Evolutionary conservation across 495 filamentous ascomycete genomes (phyloP).

Genomic region (Elaphomyces granulatus): DNA sequence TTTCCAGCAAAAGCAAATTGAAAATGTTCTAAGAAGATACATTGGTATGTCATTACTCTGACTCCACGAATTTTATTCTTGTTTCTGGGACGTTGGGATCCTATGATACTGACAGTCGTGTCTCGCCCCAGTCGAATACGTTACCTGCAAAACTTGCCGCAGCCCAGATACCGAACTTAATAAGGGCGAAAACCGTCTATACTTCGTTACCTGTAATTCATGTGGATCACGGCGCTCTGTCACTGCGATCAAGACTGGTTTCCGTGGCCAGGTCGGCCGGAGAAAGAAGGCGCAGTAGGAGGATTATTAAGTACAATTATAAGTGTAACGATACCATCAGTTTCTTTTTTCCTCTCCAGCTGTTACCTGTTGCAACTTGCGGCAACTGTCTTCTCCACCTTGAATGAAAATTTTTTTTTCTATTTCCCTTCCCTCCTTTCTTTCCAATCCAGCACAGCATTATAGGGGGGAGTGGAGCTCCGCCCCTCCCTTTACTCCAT

Average conservation of each 20-base stretch:
- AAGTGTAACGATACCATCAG: too few species aligned
- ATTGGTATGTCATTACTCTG: conserved; percentile 52
- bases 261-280: conserved; percentile 96
- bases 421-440: too few species aligned
- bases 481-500: too few species aligned
- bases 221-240: conserved; percentile 85
- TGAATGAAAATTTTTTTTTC: too few species aligned
- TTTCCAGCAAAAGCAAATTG: conserved; percentile 97
- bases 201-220: conserved; percentile 73
- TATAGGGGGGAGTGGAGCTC: too few species aligned
- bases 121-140: conserved; percentile 67
- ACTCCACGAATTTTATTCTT: conserved; percentile 4
- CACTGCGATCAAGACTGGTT: conserved; percentile 98
- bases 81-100: too few species aligned
- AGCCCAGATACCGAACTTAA: conserved; percentile 89
- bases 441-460: too few species aligned
- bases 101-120: conserved; percentile 12
- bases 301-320: too few species aligned
- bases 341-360: too few species aligned
- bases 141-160: conserved; percentile 95
- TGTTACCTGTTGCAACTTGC: too few species aligned
- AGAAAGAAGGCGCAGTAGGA: conserved; percentile 39
- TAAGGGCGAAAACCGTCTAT: conserved; percentile 96
- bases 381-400: too few species aligned
- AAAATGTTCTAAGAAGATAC: conserved; percentile 86